Percentiles rank a stretch among this genome's conserved stretches.
phyloP scores from a whole-genome alignment of 2,329 filamentous ascomycete species.

The Botrytis deweyae region DNA sequence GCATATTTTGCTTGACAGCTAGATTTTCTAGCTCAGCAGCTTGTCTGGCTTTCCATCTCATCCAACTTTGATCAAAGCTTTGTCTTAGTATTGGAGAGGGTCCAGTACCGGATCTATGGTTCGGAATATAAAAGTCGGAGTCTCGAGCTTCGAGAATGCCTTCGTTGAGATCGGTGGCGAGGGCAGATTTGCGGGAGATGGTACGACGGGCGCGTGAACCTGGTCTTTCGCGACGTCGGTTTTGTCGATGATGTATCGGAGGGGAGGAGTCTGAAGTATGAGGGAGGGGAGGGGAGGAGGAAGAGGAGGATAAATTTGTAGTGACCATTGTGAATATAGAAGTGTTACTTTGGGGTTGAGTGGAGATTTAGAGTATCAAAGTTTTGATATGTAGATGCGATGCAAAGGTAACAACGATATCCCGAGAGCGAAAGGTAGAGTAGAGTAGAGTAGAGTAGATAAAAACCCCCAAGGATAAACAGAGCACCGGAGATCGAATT shows the following conservation, averaged over 20 bases:
- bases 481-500: not conserved
- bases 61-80: slow-evolving; percentile 38
- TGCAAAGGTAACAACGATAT: not conserved
- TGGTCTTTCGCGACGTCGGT: slow-evolving; percentile 37
- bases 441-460: not conserved
- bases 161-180: slow-evolving; percentile 33
- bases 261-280: slow-evolving; percentile 18
- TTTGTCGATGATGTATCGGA: slow-evolving; percentile 33
- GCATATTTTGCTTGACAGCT: slow-evolving; percentile 1
- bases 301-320: not conserved
- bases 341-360: not conserved
- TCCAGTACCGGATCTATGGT: not conserved
- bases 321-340: not conserved
- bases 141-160: slow-evolving; percentile 35
- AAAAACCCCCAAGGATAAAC: not conserved
- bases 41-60: slow-evolving; percentile 36
- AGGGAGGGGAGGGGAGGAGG: not conserved
- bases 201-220: slow-evolving; percentile 37
- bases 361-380: not conserved
- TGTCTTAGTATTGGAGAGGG: slow-evolving; percentile 37
- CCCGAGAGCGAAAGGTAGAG: not conserved
- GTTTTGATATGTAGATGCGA: not conserved
- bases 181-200: slow-evolving; percentile 32
- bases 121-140: slow-evolving; percentile 30
- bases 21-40: slow-evolving; percentile 27